Percentiles rank a stretch among this genome's conserved stretches.
phyloP scores from a whole-genome alignment of 805 yeast species.

The Kuraishia hungarica region DNA sequence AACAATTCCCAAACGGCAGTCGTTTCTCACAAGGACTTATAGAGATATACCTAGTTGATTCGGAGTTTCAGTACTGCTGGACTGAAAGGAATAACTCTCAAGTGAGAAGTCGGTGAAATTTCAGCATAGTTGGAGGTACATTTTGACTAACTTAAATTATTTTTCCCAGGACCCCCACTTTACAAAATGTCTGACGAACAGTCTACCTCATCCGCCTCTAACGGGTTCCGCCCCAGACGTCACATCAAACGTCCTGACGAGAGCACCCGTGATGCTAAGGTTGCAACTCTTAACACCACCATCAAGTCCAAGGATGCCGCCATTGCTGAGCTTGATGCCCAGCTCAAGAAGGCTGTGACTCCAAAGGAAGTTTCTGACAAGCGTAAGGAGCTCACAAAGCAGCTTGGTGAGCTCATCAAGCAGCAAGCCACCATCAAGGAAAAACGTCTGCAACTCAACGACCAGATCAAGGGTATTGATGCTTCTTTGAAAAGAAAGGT shows the following conservation, averaged over 20 bases:
- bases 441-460: conserved; percentile 29
- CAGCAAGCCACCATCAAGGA: conserved; percentile 24
- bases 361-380: conserved; percentile 44
- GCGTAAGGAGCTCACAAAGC: conserved; percentile 37
- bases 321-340: conserved; percentile 41
- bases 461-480: conserved; percentile 68
- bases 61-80: too few relatives aligned
- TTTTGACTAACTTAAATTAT: neutral
- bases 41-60: too few relatives aligned
- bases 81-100: too few relatives aligned
- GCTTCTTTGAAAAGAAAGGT: conserved; percentile 64
- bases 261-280: conserved; percentile 48
- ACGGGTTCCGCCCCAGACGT: conserved; percentile 23
- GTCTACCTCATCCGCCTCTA: neutral
- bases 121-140: neutral
- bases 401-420: conserved; percentile 34
- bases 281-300: conserved; percentile 48
- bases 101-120: neutral
- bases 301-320: conserved; percentile 54
- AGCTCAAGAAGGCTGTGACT: conserved; percentile 44
- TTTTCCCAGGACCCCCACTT: neutral
- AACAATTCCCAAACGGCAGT: too few relatives aligned
- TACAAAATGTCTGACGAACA: neutral
- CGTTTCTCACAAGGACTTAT: too few relatives aligned
- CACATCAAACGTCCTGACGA: conserved; percentile 73